A percentile compares a stretch with the other conserved stretches of the same genome.
phyloP scores from a whole-genome alignment of 2,329 filamentous ascomycete genomes.

The Diaporthe velutina region DNA sequence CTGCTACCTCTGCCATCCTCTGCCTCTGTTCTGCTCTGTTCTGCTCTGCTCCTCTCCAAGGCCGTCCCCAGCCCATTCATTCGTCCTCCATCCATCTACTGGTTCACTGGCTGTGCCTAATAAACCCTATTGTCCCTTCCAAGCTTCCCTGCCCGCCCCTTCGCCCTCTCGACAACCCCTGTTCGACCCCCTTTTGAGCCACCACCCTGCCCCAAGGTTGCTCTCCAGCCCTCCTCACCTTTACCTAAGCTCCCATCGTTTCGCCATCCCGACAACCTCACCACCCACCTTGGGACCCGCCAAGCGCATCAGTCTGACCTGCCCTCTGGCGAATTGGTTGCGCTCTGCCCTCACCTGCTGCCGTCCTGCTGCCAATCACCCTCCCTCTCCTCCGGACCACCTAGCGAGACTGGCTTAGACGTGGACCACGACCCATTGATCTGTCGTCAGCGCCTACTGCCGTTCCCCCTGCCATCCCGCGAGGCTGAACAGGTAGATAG shows the following conservation, averaged over 20 bases:
- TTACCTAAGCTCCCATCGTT: constrained; percentile 36
- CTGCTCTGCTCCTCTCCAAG: neutral
- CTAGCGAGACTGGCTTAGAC: constrained; percentile 38
- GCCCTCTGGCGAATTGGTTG: constrained; percentile 34
- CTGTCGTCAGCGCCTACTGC: constrained; percentile 39
- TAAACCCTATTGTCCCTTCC: constrained; percentile 29
- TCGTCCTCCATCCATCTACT: neutral
- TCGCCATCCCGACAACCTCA: constrained; percentile 32
- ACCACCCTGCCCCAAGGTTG: constrained; percentile 34
- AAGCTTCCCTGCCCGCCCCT: constrained; percentile 27
- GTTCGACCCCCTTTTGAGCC: constrained; percentile 39
- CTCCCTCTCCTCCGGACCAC: constrained; percentile 24
- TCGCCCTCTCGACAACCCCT: constrained; percentile 35
- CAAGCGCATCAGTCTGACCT: constrained; percentile 34
- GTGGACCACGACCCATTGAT: constrained; percentile 40
- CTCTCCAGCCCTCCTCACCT: constrained; percentile 36
- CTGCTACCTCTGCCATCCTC: no score
- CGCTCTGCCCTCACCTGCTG: constrained; percentile 24
- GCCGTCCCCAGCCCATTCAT: neutral
- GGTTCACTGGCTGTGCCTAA: constrained; percentile 25
- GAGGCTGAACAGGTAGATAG: constrained; percentile 42
- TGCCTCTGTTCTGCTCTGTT: no score
- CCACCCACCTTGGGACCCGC: constrained; percentile 29
- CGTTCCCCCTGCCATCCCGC: constrained; percentile 37
- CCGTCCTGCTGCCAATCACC: constrained; percentile 24